A percentile compares a stretch with the other conserved stretches of the same genome.
Conservation (phyloP, 371 early-diverging fungal species). For the Smittium mucronatum region DNA sequence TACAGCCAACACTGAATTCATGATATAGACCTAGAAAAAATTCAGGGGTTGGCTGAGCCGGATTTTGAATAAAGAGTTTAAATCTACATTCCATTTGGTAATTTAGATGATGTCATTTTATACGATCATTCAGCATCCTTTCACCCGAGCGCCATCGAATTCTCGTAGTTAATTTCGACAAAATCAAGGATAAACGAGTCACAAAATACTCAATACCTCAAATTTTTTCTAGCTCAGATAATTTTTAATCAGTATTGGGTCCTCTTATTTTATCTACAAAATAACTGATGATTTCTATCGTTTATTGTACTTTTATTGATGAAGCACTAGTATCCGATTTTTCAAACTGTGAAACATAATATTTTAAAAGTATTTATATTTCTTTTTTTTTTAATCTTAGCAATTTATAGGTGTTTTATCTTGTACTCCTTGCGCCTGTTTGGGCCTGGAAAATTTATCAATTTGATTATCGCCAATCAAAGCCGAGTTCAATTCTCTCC, state of each 20-base stretch:
- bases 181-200: background rate
- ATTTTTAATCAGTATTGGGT: background rate
- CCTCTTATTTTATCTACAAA: background rate
- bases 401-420: background rate
- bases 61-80: background rate
- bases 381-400: background rate
- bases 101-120: background rate
- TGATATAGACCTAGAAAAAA: background rate
- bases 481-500: background rate
- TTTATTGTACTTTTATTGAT: background rate
- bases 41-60: background rate
- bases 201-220: slow-evolving; percentile 3
- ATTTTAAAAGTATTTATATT: background rate
- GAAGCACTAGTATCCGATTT: background rate
- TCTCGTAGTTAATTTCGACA: background rate
- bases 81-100: slow-evolving; percentile 4
- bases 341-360: background rate
- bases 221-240: background rate
- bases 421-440: background rate
- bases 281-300: background rate
- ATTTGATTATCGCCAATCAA: background rate
- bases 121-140: background rate
- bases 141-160: background rate
- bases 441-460: background rate
- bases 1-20: background rate